phyloP scores from a whole-genome alignment of 2,329 filamentous ascomycete genomes.

The Hymenoscyphus albidus region DNA sequence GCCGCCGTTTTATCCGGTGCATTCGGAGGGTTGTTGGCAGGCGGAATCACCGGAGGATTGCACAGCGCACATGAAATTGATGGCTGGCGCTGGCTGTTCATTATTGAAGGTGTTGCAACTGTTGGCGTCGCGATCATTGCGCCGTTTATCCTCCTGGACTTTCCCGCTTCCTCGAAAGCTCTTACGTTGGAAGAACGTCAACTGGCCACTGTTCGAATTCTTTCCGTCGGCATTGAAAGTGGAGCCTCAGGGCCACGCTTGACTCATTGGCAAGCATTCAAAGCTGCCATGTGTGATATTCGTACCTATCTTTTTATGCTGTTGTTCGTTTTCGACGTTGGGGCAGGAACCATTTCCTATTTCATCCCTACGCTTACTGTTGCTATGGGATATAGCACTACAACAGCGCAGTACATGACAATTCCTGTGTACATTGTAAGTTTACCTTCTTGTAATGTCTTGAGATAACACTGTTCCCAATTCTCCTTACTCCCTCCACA shows the following conservation, averaged over 20 bases:
- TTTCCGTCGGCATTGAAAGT: conserved; percentile 40
- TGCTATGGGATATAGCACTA: conserved; percentile 54
- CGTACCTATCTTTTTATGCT: conserved; percentile 46
- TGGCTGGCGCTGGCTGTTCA: conserved; percentile 53
- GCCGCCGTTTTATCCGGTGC: conserved; percentile 52
- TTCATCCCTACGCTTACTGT: conserved; percentile 63
- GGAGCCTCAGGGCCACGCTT: conserved; percentile 25
- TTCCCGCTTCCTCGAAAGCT: conserved; percentile 43
- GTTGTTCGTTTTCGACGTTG: conserved; percentile 46
- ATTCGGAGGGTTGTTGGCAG: conserved; percentile 45
- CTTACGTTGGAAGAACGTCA: conserved; percentile 39
- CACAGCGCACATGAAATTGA: conserved; percentile 44
- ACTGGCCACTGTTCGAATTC: conserved; percentile 43
- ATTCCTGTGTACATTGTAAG: conserved; percentile 36
- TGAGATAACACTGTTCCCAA: too few relatives aligned
- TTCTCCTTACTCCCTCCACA: background rate
- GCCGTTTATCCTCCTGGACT: conserved; percentile 47
- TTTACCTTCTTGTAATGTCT: too few relatives aligned
- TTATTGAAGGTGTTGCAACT: conserved; percentile 43
- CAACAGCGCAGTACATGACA: conserved; percentile 53
- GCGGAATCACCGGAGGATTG: conserved; percentile 39
- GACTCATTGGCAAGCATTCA: conserved; percentile 36
- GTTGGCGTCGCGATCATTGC: conserved; percentile 39
- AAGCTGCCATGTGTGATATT: conserved; percentile 44
- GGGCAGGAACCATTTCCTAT: conserved; percentile 57